Evolutionary conservation across 2,329 filamentous ascomycete genomes (phyloP), one percentile per base, ranked within the genome.

Genomic region (Cercospora zeina): DNA sequence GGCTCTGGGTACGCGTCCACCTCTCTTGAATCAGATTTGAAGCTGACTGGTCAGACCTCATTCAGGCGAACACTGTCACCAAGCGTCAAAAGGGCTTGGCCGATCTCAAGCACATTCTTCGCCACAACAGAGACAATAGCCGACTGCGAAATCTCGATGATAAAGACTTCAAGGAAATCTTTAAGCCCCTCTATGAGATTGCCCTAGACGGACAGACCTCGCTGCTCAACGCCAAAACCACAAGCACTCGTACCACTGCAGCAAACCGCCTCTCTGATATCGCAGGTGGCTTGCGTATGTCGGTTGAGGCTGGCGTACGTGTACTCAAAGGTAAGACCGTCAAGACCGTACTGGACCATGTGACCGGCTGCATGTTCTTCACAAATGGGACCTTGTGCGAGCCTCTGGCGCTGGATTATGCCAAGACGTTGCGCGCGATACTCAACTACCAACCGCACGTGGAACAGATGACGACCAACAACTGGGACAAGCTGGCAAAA

Each of bases 91-190:
- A 81, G 62, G 84, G 81, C 33, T 75, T 87, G 62, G 78, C 79
- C 65, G 80, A 85, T 68, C 74, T 87, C 59, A 82, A 82, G 70
- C 79, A 82, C 65, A 81, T 86, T 58, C 75, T 87, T 33, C 78
- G 80, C 58, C 79, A 83, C 68, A 83, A 83, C 68, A 81, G 78
- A 68, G 77, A 74, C 30, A 79, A 73, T 65, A 64, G 74, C 30
- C 75, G 68, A 49, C 68, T 79, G 65, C 75, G 79, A 34, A 70
- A 72, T 5, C 79, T 96, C 34, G 84, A 83, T 50, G 91, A 96
- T 72, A 90, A 89, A 72, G 84, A 84, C n/a, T 96, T 90, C 68
- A 89, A 95, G 71, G 84, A 85, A 62, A 86, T 97, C 47, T 90
- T 91, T 69, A 91, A 97, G 71, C 84, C 85, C 1, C 79, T 97